Evolutionary conservation across 371 early-diverging fungal species (phyloP).

Genomic region (Apophysomyces trapeziformis): DNA sequence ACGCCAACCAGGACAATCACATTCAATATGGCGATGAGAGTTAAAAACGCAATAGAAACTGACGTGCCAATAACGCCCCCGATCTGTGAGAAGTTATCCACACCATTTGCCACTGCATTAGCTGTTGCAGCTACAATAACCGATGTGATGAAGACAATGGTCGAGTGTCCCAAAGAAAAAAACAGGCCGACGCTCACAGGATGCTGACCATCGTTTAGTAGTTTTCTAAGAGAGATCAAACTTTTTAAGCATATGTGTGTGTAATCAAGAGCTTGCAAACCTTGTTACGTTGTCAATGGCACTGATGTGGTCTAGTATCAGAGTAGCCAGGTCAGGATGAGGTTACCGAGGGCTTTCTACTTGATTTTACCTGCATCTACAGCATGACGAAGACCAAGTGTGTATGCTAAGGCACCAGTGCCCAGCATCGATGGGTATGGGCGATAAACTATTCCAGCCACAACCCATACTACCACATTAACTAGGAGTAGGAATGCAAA

Average conservation of each 20-base stretch:
- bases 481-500: constrained; percentile 31
- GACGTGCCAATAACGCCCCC: constrained; percentile 65
- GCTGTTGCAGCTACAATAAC: constrained; percentile 59
- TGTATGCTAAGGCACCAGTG: constrained; percentile 62
- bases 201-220: constrained; percentile 48
- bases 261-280: neutral
- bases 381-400: constrained; percentile 71
- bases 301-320: constrained; percentile 63
- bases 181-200: constrained; percentile 68
- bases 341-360: neutral
- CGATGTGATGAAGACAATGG: constrained; percentile 62
- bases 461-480: constrained; percentile 53
- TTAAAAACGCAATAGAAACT: constrained; percentile 60
- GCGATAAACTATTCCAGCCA: constrained; percentile 36
- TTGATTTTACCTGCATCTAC: constrained; percentile 61
- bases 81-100: constrained; percentile 52
- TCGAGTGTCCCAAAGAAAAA: constrained; percentile 74
- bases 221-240: constrained; percentile 33
- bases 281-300: constrained; percentile 75
- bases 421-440: constrained; percentile 53
- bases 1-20: constrained; percentile 51
- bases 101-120: constrained; percentile 48
- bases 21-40: constrained; percentile 65
- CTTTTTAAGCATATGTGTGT: neutral
- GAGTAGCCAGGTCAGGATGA: no score